Evolutionary conservation across 805 yeast genomes (phyloP).

Genomic region (Scheffersomyces coipomensis): DNA sequence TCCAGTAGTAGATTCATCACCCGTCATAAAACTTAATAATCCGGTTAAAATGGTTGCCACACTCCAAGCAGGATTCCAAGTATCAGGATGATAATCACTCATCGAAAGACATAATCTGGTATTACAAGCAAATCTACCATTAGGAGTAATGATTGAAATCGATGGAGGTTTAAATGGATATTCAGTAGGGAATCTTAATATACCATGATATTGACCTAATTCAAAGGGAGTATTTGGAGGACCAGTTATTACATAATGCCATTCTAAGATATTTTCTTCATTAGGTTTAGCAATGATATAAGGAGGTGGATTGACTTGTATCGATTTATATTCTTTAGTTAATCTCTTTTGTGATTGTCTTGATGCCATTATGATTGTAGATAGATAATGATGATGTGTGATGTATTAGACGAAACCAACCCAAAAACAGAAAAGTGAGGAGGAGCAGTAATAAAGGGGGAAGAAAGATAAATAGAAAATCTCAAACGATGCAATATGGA

Average conservation of each 20-base stretch:
- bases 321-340: constrained; percentile 76
- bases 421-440: no score
- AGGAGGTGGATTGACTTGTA: constrained; percentile 81
- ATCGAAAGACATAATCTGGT: constrained; percentile 85
- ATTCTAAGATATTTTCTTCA: constrained; percentile 82
- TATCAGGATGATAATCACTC: constrained; percentile 92
- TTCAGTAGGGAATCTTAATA: constrained; percentile 77
- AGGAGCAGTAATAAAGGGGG: no score
- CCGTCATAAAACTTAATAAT: constrained; percentile 86
- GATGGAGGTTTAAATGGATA: constrained; percentile 93
- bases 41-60: constrained; percentile 88
- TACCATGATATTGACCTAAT: constrained; percentile 87
- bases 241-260: constrained; percentile 92
- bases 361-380: constrained; percentile 29
- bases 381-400: not conserved
- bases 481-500: no score
- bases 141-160: constrained; percentile 85
- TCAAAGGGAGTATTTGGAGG: constrained; percentile 88
- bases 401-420: no score
- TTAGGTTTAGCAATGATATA: constrained; percentile 81
- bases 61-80: constrained; percentile 97
- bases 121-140: constrained; percentile 81
- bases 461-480: no score
- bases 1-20: constrained; percentile 82
- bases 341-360: constrained; percentile 49